Percentiles rank a stretch among this genome's conserved stretches.
These are phyloP conservation scores for Sclerotiophoma versabilis DNA, from an alignment of 2,329 filamentous ascomycete species.

Conservation along the genomic window DNA sequence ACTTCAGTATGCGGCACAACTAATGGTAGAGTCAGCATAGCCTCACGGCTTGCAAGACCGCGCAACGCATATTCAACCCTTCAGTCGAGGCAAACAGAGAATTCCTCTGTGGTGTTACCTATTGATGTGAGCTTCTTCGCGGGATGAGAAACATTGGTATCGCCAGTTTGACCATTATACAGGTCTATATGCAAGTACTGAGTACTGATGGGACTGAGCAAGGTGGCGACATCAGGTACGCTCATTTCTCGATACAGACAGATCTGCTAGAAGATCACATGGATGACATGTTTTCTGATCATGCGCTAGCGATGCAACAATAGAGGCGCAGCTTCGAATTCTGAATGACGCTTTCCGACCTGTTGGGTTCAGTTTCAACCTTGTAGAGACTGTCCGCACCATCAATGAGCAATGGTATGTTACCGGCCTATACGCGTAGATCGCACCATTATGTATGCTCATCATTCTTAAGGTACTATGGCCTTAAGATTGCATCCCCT, in stretches of 20 bases:
- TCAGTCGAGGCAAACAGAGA: not conserved
- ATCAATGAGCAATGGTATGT: not conserved
- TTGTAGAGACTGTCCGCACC: conserved; percentile 1
- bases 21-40: not conserved
- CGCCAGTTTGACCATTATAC: not conserved
- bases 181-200: conserved; percentile 4
- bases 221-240: conserved; percentile 6
- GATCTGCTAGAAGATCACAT: too few relatives aligned
- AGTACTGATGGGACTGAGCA: not conserved
- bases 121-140: not conserved
- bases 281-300: not conserved
- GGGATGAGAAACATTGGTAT: not conserved
- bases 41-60: not conserved
- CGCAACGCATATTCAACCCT: not conserved
- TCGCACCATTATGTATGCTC: not conserved
- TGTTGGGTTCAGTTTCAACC: not conserved
- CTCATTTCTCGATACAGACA: not conserved
- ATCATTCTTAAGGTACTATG: not conserved
- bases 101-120: not conserved
- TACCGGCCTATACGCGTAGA: too few relatives aligned
- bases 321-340: not conserved
- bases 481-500: not conserved
- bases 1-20: not conserved
- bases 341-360: conserved; percentile 3
- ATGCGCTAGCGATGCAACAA: not conserved